Evolutionary conservation across 768 basidiomycete genomes (phyloP).

Genomic region (Fistulinella prunicolor): DNA sequence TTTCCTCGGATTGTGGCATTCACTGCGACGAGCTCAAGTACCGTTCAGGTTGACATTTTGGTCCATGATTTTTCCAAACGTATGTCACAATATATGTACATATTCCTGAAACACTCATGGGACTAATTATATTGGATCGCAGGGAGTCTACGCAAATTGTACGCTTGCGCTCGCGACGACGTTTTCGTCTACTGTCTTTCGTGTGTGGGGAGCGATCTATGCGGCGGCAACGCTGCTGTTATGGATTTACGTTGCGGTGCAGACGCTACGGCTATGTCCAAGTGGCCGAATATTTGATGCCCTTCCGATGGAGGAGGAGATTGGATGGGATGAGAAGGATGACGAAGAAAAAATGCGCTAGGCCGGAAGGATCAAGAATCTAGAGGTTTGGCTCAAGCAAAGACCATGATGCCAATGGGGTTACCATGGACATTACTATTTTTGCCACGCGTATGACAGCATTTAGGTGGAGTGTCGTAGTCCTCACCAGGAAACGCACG

Average conservation of each 20-base stretch:
- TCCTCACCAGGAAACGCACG: too few relatives aligned
- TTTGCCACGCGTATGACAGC: too few relatives aligned
- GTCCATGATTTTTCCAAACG: constrained; percentile 73
- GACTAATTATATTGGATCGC: background rate
- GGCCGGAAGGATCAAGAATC: background rate
- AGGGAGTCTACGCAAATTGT: constrained; percentile 68
- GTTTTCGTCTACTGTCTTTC: constrained; percentile 54
- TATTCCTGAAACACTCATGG: background rate
- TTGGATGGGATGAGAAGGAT: constrained; percentile 12
- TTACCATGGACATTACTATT: too few relatives aligned
- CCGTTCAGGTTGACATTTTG: constrained; percentile 60
- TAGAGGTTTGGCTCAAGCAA: too few relatives aligned
- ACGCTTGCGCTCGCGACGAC: constrained; percentile 50
- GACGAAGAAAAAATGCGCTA: constrained; percentile 1
- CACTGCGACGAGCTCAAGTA: constrained; percentile 39
- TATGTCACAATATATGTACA: constrained; percentile 27
- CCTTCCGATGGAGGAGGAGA: constrained; percentile 37
- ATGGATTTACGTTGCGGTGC: constrained; percentile 48
- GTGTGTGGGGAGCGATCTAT: constrained; percentile 56
- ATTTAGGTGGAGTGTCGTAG: too few relatives aligned
- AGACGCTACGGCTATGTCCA: constrained; percentile 37
- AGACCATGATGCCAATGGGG: too few relatives aligned
- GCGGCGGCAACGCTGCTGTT: constrained; percentile 47
- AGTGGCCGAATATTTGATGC: constrained; percentile 43
- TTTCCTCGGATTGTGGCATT: constrained; percentile 45